Conservation (phyloP, 2,329 filamentous ascomycete genomes). For the Claviceps sp. region DNA sequence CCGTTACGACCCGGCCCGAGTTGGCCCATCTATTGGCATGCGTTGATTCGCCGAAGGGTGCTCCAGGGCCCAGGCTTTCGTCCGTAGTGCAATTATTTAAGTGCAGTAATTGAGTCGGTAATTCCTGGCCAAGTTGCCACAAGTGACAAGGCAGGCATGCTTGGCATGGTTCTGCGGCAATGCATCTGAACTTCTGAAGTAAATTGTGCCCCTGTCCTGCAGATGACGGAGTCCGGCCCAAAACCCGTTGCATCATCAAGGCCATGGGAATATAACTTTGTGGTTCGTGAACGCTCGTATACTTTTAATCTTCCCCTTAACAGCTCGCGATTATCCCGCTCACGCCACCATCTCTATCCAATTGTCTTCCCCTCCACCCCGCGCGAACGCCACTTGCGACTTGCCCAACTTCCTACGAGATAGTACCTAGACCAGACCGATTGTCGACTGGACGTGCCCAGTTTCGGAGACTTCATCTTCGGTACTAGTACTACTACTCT, state of each 20-base stretch:
- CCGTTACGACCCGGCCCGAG: no score
- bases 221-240: not conserved
- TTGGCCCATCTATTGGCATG: no score
- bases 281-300: not conserved
- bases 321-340: not conserved
- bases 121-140: no score
- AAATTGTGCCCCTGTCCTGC: not conserved
- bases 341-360: not conserved
- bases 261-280: not conserved
- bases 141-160: not conserved
- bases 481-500: not conserved
- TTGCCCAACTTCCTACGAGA: no score
- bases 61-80: no score
- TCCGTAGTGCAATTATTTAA: no score
- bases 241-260: not conserved
- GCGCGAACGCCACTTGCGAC: slow-evolving; percentile 5
- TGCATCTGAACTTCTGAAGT: not conserved
- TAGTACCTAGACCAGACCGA: no score
- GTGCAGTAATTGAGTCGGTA: no score
- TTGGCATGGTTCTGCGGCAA: not conserved
- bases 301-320: not conserved
- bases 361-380: slow-evolving; percentile 2
- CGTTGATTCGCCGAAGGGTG: no score
- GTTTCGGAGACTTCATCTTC: not conserved
- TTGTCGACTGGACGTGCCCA: not conserved